Base-by-base conservation (phyloP, 2,329 filamentous ascomycete species). In the Phaeomoniella chlamydospora region DNA sequence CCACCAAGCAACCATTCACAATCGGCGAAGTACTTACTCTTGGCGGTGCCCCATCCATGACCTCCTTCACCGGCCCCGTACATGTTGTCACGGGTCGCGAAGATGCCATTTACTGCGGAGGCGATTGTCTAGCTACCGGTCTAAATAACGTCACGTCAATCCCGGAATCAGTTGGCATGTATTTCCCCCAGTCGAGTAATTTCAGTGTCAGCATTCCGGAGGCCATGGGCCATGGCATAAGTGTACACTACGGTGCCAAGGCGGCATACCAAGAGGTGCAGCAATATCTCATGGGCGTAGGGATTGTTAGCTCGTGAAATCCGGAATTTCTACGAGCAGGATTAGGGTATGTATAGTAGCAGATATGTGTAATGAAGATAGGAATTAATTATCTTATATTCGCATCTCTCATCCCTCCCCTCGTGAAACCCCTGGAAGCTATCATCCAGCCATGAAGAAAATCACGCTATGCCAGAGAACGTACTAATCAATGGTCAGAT, bases 81-180 rank as follows among this genome's bases (percentile, higher is more conserved):
- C 52, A 74, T 32, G 60, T 79, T 34, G 61, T 79, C 39, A 77
- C 72, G 18, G 74, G 74, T 39, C 42, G 54, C 37, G 11, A 52
- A 10, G 67, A 75, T 34, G 39, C 68, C 9, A 65, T 69, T 4
- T 79, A 73, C 51, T 80, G 76, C 40, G 75, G 74, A 3, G 70
- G 72, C 16, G 67, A 78, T 51, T 79, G 74, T 54, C 47, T 58
- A 3, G 57, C 53, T 14, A 69, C 64, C 0, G 57, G 54, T 11
- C 43, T 51, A 29, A 50, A 60, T 1, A 45, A 53, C 4, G 43
- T 54, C 36, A 44, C 52, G 1, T 62, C 57, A 17, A 61, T 73
- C 31, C 64, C 68, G 1, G 64, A 58, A 9, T 49, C 50, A 15
- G 65, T 64, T 0, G 49, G 45, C 35, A 35, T 42, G 31, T 53